Evolutionary conservation across 768 basidiomycete genomes (phyloP), one percentile per base, ranked within the genome.

Genomic region (Galerina sulciceps): DNA sequence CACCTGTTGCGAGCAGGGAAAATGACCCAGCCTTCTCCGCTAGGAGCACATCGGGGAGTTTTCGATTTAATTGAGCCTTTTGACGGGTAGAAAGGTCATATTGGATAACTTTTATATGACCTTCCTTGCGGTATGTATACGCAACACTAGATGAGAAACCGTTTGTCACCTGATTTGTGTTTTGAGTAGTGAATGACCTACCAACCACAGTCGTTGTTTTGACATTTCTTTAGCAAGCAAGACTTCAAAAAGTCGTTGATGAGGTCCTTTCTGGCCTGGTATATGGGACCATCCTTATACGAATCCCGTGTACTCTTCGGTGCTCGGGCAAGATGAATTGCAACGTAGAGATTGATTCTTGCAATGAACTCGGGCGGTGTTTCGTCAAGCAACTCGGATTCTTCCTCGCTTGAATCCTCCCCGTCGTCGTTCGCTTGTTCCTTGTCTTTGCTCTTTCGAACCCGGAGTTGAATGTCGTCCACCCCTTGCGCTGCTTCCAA

Each of bases 91-190:
- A 80, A 34, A 99, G 81, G 65, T 96, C 95, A 68, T 93, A 93
- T 76, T 99, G 95, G 69, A 99, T 89, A 55, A 99, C 83, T 76
- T 98, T 99, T 50, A 91, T 93, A 72, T 91, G 82, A 0, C 93
- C 94, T 69, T 99, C 97, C 73, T 94, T 98, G 53, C 96, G 89
- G 75, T 91, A 94, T 0, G 94, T 93, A 70, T 93, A 95, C 2
- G 84, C 87, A 64, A 82, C 74, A 26, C 94, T 96, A 63, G 2
- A 38, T 34, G 62, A 37, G 37, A 18, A 58, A 49, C 38, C 64
- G 13, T 26, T 61, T 40, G n/a, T 54, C 6, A 23, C 48, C 23
- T 40, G 61, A 56, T 46, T 52, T 38, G 9, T 31, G 15, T 44
- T 18, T 38, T n/a, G 43, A 44, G 1, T 20, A 10, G 13, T 6